Evolutionary conservation across 495 filamentous ascomycete species (phyloP).

Genomic region (Talaromyces thailandensis): DNA sequence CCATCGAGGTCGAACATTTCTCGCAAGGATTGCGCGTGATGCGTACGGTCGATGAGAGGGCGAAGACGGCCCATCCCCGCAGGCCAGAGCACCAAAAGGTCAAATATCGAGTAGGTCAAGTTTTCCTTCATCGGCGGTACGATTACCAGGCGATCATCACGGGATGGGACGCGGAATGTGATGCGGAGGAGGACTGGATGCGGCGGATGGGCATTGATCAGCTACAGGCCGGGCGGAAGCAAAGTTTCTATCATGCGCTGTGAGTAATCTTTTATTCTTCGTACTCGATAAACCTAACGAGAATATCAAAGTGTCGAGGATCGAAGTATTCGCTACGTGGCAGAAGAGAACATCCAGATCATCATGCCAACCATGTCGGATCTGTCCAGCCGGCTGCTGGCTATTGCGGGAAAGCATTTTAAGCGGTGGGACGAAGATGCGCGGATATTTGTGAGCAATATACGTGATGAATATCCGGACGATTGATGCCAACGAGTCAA

Average conservation of each 20-base stretch:
- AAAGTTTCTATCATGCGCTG: slow-evolving; percentile 81
- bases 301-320: slow-evolving; percentile 52
- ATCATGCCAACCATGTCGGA: slow-evolving; percentile 39
- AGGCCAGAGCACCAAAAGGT: slow-evolving; percentile 32
- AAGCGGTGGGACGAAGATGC: slow-evolving; percentile 69
- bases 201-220: slow-evolving; percentile 54
- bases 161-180: slow-evolving; percentile 69
- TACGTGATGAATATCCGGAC: slow-evolving; percentile 77
- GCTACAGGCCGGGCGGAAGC: slow-evolving; percentile 51
- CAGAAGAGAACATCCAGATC: slow-evolving; percentile 77
- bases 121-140: slow-evolving; percentile 78
- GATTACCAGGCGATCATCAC: slow-evolving; percentile 71
- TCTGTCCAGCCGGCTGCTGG: slow-evolving; percentile 45
- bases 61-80: slow-evolving; percentile 43
- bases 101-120: slow-evolving; percentile 70
- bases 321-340: slow-evolving; percentile 63
- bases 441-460: slow-evolving; percentile 74
- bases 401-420: slow-evolving; percentile 77
- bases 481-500: slow-evolving; percentile 38
- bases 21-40: slow-evolving; percentile 48
- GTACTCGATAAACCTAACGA: slow-evolving; percentile 7
- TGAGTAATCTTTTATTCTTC: slow-evolving; percentile 34
- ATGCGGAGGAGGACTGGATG: slow-evolving; percentile 44
- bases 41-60: slow-evolving; percentile 49
- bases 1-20: slow-evolving; percentile 35